These are phyloP conservation scores for Colletotrichum sp. DNA, from an alignment of 2,329 filamentous ascomycete species.

Conservation along the genomic window DNA sequence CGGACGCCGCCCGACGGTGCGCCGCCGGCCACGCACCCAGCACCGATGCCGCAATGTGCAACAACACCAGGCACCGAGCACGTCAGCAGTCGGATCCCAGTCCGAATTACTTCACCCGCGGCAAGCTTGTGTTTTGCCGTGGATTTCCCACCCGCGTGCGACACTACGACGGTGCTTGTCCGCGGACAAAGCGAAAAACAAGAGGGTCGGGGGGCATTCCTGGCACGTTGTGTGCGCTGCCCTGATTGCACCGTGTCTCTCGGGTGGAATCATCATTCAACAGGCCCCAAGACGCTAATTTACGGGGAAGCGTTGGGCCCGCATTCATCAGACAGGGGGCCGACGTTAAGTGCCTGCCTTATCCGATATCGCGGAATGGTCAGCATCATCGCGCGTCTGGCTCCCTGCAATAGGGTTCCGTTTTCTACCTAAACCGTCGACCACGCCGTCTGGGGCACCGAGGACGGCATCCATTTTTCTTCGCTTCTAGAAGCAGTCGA, in stretches of 20 bases:
- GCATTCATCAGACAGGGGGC: constrained; percentile 9
- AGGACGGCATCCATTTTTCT: not conserved
- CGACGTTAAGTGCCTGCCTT: constrained; percentile 20
- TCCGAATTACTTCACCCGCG: not conserved
- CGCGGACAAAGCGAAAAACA: constrained; percentile 18
- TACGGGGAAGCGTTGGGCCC: constrained; percentile 15
- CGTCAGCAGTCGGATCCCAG: not conserved
- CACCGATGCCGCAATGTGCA: constrained; percentile 7
- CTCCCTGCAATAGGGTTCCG: not conserved
- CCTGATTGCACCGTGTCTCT: constrained; percentile 14
- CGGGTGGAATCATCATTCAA: constrained; percentile 17
- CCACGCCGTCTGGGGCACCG: not conserved
- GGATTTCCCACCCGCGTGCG: not conserved
- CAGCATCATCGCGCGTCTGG: constrained; percentile 19
- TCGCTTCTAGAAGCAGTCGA: constrained; percentile 19
- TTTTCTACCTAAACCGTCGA: constrained; percentile 5
- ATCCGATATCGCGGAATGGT: constrained; percentile 20
- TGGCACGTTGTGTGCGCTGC: constrained; percentile 1
- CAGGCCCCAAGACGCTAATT: constrained; percentile 12
- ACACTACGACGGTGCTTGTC: not conserved
- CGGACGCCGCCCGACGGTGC: not conserved
- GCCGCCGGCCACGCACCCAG: not conserved
- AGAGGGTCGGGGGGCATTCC: not conserved
- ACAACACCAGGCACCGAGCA: not conserved
- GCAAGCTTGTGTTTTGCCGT: constrained; percentile 5